Base-by-base conservation (phyloP, 208 protist species). In the Trypanosomatidae sp. region DNA sequence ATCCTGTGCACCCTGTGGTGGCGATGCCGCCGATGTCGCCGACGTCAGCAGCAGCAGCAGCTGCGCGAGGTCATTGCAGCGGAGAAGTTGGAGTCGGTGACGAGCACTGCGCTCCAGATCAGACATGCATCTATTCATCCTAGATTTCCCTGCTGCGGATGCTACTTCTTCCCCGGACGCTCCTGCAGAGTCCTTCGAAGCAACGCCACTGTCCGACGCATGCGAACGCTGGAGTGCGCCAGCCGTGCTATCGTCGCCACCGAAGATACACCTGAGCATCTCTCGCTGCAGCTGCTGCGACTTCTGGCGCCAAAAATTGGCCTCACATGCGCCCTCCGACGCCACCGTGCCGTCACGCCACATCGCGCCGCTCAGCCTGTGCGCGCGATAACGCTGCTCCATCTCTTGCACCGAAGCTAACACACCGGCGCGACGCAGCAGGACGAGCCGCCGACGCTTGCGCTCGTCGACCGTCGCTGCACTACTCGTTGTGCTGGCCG, bases 51-150 rank as follows among this genome's bases (percentile, higher is more conserved):
- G 70, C 46, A 76, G 22, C n/a, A 62, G 30, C 12, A 75, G 64
- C 58, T 69, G 55, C 8, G 70, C 64, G 0, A 80, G 65, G 41
- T 80, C 76, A 15, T 69, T 41, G 66, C 76, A 73, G 41, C 76
- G 52, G 58, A 80, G 65, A 47, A 80, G 65, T 53, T 80, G 69
- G 5, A 80, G 41, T 4, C 70, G 70, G 36, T 43, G 44, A 1
- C 70, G 76, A 2, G 56, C 66, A 49, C 60, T 55, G 2, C 76
- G 76, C 66, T 76, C 70, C 44, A 69, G 19, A 10, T 36, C 49
- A 30, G 70, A 28, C 39, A 46, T 56, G 60, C n/a, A 4, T 0
- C 10, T 22, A 41, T 13, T 39, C 60, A 12, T 44, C 28, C 22
- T 9, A 10, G 36, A 13, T 3, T 7, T 19, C 36, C 9, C 36